Evolutionary conservation across 2,329 filamentous ascomycete genomes (phyloP).

Genomic region (Tolypocladium guangdongense): DNA sequence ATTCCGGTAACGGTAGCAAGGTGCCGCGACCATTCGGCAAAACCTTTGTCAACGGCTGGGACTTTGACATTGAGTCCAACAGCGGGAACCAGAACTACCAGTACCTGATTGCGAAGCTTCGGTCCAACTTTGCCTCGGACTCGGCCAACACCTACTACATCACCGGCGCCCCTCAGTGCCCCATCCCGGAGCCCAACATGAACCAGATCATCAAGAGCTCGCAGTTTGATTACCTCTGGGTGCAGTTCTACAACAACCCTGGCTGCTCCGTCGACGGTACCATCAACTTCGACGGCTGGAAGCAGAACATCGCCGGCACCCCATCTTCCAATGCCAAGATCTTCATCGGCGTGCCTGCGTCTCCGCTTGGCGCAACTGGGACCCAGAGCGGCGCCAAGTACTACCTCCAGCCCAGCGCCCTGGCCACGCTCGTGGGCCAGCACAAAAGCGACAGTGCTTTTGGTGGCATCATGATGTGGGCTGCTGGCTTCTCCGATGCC

Average conservation of each 20-base stretch:
- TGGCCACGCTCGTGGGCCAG: conserved; percentile 17
- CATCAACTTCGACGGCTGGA: conserved; percentile 15
- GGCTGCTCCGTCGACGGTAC: conserved; percentile 20
- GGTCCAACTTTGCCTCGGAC: conserved; percentile 9
- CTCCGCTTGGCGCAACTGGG: conserved; percentile 23
- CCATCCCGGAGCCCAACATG: conserved; percentile 24
- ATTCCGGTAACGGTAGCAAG: conserved; percentile 1
- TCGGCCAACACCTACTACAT: conserved; percentile 26
- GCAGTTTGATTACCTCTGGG: conserved; percentile 23
- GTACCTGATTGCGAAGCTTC: conserved; percentile 10
- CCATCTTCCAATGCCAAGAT: conserved; percentile 15
- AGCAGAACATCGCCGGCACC: conserved; percentile 12
- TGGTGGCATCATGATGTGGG: conserved; percentile 30
- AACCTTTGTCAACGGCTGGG: conserved; percentile 9
- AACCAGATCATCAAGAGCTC: conserved; percentile 24
- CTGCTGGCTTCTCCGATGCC: conserved; percentile 27
- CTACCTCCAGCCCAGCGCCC: conserved; percentile 20
- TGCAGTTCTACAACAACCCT: conserved; percentile 39
- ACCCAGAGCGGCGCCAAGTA: conserved; percentile 18
- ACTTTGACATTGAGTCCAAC: conserved; percentile 13
- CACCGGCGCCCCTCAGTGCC: conserved; percentile 34
- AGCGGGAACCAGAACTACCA: conserved; percentile 10
- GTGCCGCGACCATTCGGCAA: conserved; percentile 9
- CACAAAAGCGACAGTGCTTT: conserved; percentile 18
- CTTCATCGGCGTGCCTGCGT: conserved; percentile 19